Evolutionary conservation across 371 early-diverging fungal genomes (phyloP), one percentile per base, ranked within the genome.

Genomic region (Parasitella parasitica): DNA sequence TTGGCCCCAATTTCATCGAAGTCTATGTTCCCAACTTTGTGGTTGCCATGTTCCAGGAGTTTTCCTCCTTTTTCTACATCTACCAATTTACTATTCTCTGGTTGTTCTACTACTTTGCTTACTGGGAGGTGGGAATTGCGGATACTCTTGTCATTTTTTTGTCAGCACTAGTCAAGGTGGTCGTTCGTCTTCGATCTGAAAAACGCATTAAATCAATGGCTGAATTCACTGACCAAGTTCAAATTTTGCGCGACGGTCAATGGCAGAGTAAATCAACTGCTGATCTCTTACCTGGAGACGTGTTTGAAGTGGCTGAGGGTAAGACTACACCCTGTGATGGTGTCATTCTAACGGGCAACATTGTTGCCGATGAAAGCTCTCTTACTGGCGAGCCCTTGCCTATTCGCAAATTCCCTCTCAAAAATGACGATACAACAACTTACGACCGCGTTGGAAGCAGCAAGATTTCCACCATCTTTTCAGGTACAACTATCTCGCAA

Each of bases 21-120:
- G 89, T 89, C 18, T 70, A 78, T 20, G 84, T 91, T 30, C 86
- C 86, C 37, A 71, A 76, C 53, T 69, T 89, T 55, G 35, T 63
- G 15, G 56, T 67, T 60, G 90, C 88, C 3, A 49, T 89, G 28
- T 67, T 73, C 18, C 83, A 80, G 49, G 93, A 91, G 73, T 89
- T 91, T 61, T 70, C 84, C 2, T 81, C 86, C 12, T 85, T 89
- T 67, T 92, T 93, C 59, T 93, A 93, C 67, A 78, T 91, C 30
- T 93, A 91, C 67, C 92, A 93, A 74, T 75, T 90, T 34, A 83
- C 88, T 61, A 77, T 81, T 8, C 79, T 93, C 46, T 86, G 87
- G 86, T 80, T 89, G 12, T 92, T 89, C 67, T 88, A 87, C 71
- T 87, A 88, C 74, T 82, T 86, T 63, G 84, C 79, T 50, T 91